Percentiles rank a stretch among this genome's conserved stretches.
Evolutionary conservation across 75 land plant genomes (phyloP).

Genomic region (Pinus taeda): DNA sequence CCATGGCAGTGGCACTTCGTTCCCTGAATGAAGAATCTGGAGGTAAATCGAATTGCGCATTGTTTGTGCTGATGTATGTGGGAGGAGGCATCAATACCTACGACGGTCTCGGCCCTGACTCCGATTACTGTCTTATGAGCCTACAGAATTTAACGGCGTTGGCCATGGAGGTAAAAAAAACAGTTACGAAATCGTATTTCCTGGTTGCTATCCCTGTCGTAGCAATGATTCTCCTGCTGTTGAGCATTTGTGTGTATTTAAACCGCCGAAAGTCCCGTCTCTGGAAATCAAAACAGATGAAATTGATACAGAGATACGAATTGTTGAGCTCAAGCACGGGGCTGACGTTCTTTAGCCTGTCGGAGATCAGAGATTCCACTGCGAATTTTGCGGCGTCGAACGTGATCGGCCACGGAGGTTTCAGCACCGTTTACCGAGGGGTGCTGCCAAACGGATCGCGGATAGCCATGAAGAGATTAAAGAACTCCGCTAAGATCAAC

Average conservation of each 20-base stretch:
- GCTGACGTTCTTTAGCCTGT: neutral
- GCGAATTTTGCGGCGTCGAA: too few relatives aligned
- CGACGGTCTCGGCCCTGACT: neutral
- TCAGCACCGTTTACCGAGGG: constrained; percentile 41
- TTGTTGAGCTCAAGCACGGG: neutral
- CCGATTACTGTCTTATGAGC: neutral
- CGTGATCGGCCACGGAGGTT: constrained; percentile 8
- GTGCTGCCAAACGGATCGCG: neutral
- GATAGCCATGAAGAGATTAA: neutral
- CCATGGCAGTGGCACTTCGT: neutral
- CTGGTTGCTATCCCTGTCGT: too few relatives aligned
- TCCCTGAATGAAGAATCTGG: neutral
- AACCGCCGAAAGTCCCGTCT: neutral
- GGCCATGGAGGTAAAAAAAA: neutral
- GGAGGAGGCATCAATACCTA: neutral
- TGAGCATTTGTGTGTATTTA: neutral
- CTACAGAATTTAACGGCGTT: neutral
- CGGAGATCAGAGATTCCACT: too few relatives aligned
- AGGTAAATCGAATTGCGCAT: neutral
- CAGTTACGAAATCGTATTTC: too few relatives aligned
- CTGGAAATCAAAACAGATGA: too few relatives aligned
- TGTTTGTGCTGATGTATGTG: neutral
- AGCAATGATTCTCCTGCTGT: neutral
- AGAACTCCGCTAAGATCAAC: neutral
- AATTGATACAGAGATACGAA: neutral